Percentiles rank a stretch among this genome's conserved stretches.
These are phyloP conservation scores for Leptomonas seymouri DNA, from an alignment of 208 protist species.

Conservation along the genomic window DNA sequence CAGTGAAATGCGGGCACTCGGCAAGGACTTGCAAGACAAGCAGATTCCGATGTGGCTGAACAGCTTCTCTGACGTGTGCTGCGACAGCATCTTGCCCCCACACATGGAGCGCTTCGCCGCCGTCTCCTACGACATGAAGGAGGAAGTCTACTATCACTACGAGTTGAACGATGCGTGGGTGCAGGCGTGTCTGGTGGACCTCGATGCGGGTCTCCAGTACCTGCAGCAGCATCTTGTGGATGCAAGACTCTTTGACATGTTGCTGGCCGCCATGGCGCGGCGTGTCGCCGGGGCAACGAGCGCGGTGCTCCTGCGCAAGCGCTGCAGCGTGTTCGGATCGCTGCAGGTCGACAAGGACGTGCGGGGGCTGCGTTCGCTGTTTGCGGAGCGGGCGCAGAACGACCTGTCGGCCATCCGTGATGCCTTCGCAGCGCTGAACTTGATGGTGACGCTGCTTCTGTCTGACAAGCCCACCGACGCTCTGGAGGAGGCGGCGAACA, in stretches of 20 bases:
- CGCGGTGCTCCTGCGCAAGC: conserved; percentile 52
- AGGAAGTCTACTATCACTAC: conserved; percentile 80
- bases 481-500: conserved; percentile 60
- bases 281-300: conserved; percentile 34
- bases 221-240: conserved; percentile 36
- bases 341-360: conserved; percentile 87
- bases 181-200: conserved; percentile 57
- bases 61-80: conserved; percentile 31
- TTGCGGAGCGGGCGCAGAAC: conserved; percentile 44
- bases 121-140: conserved; percentile 65
- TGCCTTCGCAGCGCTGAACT: conserved; percentile 49
- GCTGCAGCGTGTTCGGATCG: conserved; percentile 66
- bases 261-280: conserved; percentile 51
- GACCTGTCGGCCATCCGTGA: conserved; percentile 61
- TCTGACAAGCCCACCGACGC: conserved; percentile 70
- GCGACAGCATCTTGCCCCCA: conserved; percentile 42
- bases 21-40: conserved; percentile 22
- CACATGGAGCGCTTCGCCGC: conserved; percentile 61
- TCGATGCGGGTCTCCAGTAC: conserved; percentile 41
- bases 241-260: conserved; percentile 47
- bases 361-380: conserved; percentile 67
- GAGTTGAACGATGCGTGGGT: conserved; percentile 88
- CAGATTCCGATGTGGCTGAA: conserved; percentile 25
- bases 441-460: conserved; percentile 65
- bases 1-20: conserved; percentile 47